Conservation (phyloP, 176 grass and related monocot genomes). For the Aegilops tauschii region DNA sequence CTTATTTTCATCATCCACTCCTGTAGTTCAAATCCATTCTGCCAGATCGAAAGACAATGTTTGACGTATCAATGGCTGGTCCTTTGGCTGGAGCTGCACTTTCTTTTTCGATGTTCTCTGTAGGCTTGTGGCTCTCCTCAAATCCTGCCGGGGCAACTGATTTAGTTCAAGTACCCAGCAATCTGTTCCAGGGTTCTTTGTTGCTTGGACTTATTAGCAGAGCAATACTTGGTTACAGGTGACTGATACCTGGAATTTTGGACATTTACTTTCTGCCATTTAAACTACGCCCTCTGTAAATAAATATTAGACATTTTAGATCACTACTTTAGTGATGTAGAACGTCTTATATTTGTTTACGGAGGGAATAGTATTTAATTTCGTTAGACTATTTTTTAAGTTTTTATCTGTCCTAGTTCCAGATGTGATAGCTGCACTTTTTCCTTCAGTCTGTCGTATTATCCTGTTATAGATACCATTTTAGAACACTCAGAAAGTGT, state of each 20-base stretch:
- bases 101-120: conserved; percentile 96
- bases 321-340: too few species aligned
- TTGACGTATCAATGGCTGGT: conserved; percentile 85
- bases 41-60: conserved; percentile 84
- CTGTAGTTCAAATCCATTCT: conserved; percentile 99
- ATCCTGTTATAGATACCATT: background rate
- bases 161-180: conserved; percentile 93
- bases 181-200: conserved; percentile 94
- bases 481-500: background rate
- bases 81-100: conserved; percentile 91
- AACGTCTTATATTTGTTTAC: too few species aligned
- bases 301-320: too few species aligned
- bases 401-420: background rate
- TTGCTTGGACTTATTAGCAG: conserved; percentile 94
- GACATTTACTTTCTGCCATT: background rate
- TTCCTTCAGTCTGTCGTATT: background rate
- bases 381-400: background rate
- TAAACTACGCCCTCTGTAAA: background rate
- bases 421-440: background rate
- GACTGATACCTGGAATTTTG: conserved; percentile 25
- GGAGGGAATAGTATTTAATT: background rate
- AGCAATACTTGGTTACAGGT: conserved; percentile 93
- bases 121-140: conserved; percentile 87
- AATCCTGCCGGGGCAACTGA: conserved; percentile 73
- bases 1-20: conserved; percentile 41